Conservation (phyloP, 345 rosid species). For the Hevea brasiliensis region DNA sequence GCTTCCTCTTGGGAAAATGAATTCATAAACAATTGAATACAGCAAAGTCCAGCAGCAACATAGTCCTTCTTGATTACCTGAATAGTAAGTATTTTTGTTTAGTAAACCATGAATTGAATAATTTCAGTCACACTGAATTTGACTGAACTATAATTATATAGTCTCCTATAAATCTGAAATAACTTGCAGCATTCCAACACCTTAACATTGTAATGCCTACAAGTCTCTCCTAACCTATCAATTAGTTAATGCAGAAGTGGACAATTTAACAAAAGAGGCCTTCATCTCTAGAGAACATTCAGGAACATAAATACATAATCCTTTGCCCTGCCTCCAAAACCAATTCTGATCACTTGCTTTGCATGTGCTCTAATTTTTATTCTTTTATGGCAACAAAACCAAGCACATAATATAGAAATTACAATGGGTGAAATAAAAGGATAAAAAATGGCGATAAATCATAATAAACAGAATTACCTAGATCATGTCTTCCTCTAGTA, state of each 20-base stretch:
- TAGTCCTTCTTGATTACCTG: conserved; percentile 95
- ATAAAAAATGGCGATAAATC: no score
- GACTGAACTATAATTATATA: background rate
- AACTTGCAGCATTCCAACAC: background rate
- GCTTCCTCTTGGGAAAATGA: conserved; percentile 89
- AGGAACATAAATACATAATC: background rate
- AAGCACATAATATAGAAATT: no score
- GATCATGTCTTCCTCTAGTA: no score
- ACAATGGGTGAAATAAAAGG: background rate
- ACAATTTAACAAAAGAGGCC: background rate
- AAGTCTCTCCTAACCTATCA: background rate
- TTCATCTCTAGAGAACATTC: background rate
- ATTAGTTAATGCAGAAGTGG: background rate
- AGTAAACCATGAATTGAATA: background rate
- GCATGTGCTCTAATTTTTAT: background rate
- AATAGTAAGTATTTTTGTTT: conserved; percentile 20
- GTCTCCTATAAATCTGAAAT: background rate
- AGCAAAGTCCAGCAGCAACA: conserved; percentile 93
- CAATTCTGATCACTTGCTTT: background rate
- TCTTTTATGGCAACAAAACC: background rate
- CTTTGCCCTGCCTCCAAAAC: background rate
- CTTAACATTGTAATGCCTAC: background rate
- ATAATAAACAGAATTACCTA: no score
- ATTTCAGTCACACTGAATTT: background rate
- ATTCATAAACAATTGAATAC: conserved; percentile 90